Conservation (phyloP, 768 basidiomycete species). For the Lentinula edodes region DNA sequence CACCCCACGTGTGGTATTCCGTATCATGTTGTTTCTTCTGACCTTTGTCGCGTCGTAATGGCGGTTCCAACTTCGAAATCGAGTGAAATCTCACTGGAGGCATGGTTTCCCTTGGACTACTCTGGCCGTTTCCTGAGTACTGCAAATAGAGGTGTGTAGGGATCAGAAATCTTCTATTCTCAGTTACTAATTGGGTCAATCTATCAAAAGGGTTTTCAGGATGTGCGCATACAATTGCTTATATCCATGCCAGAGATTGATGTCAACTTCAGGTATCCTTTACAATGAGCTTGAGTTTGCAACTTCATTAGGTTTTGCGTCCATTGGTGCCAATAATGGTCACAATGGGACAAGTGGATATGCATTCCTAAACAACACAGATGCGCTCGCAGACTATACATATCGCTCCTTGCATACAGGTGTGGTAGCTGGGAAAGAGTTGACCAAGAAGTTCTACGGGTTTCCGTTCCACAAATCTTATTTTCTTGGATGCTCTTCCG, state of each 20-base stretch:
- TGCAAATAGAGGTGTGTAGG: slow-evolving; percentile 8
- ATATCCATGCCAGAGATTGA: neutral
- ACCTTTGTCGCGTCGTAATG: slow-evolving; percentile 9
- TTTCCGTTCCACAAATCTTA: slow-evolving; percentile 14
- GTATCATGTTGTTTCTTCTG: neutral
- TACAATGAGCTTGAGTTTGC: neutral
- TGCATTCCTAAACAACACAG: neutral
- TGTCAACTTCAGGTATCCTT: neutral
- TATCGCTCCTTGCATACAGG: slow-evolving; percentile 12
- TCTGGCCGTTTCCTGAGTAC: slow-evolving; percentile 8
- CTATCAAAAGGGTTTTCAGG: neutral
- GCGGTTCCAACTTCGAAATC: slow-evolving; percentile 8
- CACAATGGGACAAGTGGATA: neutral
- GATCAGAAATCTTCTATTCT: neutral
- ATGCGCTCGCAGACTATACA: neutral
- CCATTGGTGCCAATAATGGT: neutral
- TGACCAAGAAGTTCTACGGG: slow-evolving; percentile 16
- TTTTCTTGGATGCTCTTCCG: slow-evolving; percentile 17
- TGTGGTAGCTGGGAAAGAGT: slow-evolving; percentile 15
- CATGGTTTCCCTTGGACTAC: slow-evolving; percentile 11
- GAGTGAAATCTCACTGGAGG: slow-evolving; percentile 8
- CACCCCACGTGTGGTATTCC: neutral
- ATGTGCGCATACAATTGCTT: neutral
- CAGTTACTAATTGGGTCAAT: neutral
- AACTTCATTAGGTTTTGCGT: neutral